Conservation (phyloP, 306 rosid genomes). For the Lotus japonicus region DNA sequence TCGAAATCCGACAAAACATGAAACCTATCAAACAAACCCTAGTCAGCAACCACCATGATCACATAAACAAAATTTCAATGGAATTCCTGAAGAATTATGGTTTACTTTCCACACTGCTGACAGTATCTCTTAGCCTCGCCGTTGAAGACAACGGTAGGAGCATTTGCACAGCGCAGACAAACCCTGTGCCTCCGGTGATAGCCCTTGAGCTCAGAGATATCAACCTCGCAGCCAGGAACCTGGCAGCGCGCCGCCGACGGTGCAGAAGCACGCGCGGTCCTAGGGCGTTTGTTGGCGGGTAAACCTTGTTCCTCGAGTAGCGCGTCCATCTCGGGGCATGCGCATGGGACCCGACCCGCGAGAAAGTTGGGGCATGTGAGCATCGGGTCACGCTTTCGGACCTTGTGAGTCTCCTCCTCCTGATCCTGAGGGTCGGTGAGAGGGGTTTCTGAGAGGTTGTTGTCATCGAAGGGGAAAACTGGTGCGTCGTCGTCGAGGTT, state of each 20-base stretch:
- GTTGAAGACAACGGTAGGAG: constrained; percentile 47
- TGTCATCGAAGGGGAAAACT: neutral
- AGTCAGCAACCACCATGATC: too few species aligned
- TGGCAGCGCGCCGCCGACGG: constrained; percentile 53
- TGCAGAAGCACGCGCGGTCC: constrained; percentile 42
- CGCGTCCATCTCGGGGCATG: constrained; percentile 88
- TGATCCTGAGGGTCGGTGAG: neutral
- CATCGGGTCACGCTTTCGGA: constrained; percentile 91
- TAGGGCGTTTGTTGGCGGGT: constrained; percentile 59
- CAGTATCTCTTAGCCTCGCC: constrained; percentile 78
- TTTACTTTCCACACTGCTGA: constrained; percentile 99
- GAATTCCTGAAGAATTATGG: neutral
- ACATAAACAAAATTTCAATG: neutral
- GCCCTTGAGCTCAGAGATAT: constrained; percentile 79
- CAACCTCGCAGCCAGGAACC: constrained; percentile 79
- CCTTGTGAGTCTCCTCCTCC: neutral
- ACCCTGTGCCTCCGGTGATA: constrained; percentile 89
- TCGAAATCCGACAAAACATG: constrained; percentile 81
- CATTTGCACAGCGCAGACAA: constrained; percentile 79
- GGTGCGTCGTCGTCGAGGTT: constrained; percentile 15
- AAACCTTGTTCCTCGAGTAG: constrained; percentile 52
- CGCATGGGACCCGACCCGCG: constrained; percentile 89
- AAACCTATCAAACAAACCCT: constrained; percentile 59
- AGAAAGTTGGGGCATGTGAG: constrained; percentile 71
- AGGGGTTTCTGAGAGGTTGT: neutral